Conservation (phyloP, 495 filamentous ascomycete genomes). For the Lasiosphaeris hirsuta region DNA sequence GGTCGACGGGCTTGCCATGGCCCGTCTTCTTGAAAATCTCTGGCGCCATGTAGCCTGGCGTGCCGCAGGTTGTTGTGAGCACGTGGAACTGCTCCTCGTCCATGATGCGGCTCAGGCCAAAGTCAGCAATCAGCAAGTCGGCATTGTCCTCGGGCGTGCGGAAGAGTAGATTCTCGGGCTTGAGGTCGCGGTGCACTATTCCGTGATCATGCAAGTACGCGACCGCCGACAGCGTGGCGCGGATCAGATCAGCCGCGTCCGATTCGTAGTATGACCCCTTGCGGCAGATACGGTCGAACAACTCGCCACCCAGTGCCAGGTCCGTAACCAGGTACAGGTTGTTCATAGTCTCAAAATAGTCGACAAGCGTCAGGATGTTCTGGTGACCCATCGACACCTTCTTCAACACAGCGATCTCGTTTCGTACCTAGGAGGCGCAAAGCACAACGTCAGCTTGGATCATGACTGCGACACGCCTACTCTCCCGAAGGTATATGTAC, state of each 20-base stretch:
- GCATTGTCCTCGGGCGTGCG: conserved; percentile 78
- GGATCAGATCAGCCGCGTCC: conserved; percentile 91
- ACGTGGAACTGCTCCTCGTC: conserved; percentile 99
- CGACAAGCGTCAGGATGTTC: conserved; percentile 94
- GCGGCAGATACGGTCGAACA: conserved; percentile 97
- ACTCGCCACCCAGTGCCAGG: conserved; percentile 90
- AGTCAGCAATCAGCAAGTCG: conserved; percentile 93
- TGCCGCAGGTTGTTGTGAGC: conserved; percentile 94
- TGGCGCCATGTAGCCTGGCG: conserved; percentile 95
- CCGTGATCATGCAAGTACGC: conserved; percentile 98
- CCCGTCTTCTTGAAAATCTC: conserved; percentile 89
- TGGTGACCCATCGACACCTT: conserved; percentile 96
- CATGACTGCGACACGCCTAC: not conserved
- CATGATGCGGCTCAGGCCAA: conserved; percentile 93
- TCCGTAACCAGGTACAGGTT: conserved; percentile 98
- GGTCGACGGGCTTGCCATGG: conserved; percentile 85
- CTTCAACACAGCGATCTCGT: conserved; percentile 97
- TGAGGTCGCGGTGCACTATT: conserved; percentile 86
- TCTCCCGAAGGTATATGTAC: conserved; percentile 45
- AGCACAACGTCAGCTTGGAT: conserved; percentile 7
- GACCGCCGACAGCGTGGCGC: conserved; percentile 92
- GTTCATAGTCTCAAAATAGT: conserved; percentile 99
- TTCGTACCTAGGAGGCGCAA: conserved; percentile 65
- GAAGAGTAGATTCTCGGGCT: conserved; percentile 77
- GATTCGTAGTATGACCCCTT: conserved; percentile 98